Evolutionary conservation across 306 rosid genomes (phyloP).

Genomic region (Abrus precatorius): DNA sequence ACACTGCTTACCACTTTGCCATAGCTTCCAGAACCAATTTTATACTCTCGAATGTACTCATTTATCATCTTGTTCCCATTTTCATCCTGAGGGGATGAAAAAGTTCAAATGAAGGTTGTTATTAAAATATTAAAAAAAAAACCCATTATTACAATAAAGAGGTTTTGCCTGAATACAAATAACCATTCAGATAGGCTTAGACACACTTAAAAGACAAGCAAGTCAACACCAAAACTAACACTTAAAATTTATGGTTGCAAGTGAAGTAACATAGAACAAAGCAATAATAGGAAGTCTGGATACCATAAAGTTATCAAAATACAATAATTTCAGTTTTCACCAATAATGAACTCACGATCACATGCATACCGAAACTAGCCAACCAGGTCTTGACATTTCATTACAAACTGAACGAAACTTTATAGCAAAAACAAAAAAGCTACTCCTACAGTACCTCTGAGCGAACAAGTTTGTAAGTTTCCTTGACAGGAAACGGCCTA

Average conservation of each 20-base stretch:
- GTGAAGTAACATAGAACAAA: constrained; percentile 27
- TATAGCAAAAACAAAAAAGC: constrained; percentile 26
- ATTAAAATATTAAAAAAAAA: not conserved
- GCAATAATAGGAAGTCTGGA: constrained; percentile 3
- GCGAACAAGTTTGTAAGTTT: constrained; percentile 75
- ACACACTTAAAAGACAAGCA: constrained; percentile 5
- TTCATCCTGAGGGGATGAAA: constrained; percentile 73
- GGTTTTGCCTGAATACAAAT: constrained; percentile 27
- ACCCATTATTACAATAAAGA: constrained; percentile 10
- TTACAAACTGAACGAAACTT: constrained; percentile 27
- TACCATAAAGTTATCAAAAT: constrained; percentile 26
- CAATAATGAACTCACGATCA: constrained; percentile 37
- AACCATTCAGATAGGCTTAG: constrained; percentile 33
- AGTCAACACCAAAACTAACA: constrained; percentile 12
- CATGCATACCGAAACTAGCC: constrained; percentile 3
- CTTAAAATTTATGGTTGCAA: not conserved
- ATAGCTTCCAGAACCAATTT: constrained; percentile 97
- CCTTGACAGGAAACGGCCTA: constrained; percentile 90
- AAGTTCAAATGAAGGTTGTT: constrained; percentile 12
- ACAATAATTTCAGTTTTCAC: constrained; percentile 9
- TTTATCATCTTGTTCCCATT: constrained; percentile 90
- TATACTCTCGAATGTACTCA: constrained; percentile 90
- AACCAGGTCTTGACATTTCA: not conserved
- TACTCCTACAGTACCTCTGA: constrained; percentile 70
- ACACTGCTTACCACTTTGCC: constrained; percentile 90